These are phyloP conservation scores for Mycena rebaudengoi DNA, from an alignment of 768 basidiomycete species.

Conservation along the genomic window DNA sequence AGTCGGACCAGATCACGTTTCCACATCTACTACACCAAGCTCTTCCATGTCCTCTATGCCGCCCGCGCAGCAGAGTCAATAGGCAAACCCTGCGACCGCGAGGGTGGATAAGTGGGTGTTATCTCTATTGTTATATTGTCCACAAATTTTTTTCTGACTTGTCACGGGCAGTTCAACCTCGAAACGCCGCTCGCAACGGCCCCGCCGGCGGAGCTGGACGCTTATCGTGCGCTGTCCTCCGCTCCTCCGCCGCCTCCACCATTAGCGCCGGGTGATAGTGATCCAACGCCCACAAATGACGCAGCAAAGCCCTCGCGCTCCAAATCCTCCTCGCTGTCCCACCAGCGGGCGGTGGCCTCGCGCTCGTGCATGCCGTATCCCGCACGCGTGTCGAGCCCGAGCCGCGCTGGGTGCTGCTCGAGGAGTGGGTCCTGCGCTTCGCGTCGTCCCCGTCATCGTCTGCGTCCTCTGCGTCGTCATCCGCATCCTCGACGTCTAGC, in stretches of 20 bases:
- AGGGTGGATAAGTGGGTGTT: constrained; percentile 88
- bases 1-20: constrained; percentile 88
- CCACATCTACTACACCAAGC: constrained; percentile 86
- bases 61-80: constrained; percentile 66
- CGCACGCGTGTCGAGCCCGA: constrained; percentile 74
- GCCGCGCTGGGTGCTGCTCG: constrained; percentile 74
- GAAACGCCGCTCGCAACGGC: constrained; percentile 79
- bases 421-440: constrained; percentile 71
- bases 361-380: constrained; percentile 72
- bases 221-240: constrained; percentile 67
- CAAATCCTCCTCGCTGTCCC: constrained; percentile 78
- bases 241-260: constrained; percentile 36
- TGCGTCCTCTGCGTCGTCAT: constrained; percentile 17
- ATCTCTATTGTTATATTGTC: constrained; percentile 5
- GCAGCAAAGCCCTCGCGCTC: constrained; percentile 60
- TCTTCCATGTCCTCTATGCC: constrained; percentile 77
- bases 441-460: constrained; percentile 32
- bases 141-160: neutral
- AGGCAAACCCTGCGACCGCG: neutral
- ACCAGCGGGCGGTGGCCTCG: constrained; percentile 73
- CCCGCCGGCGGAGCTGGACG: constrained; percentile 65
- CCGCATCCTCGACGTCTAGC: neutral
- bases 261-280: too few species aligned
- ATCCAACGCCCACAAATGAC: too few species aligned
- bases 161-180: constrained; percentile 71